Evolutionary conservation across 768 basidiomycete genomes (phyloP).

Genomic region (Amanita brunnescens): DNA sequence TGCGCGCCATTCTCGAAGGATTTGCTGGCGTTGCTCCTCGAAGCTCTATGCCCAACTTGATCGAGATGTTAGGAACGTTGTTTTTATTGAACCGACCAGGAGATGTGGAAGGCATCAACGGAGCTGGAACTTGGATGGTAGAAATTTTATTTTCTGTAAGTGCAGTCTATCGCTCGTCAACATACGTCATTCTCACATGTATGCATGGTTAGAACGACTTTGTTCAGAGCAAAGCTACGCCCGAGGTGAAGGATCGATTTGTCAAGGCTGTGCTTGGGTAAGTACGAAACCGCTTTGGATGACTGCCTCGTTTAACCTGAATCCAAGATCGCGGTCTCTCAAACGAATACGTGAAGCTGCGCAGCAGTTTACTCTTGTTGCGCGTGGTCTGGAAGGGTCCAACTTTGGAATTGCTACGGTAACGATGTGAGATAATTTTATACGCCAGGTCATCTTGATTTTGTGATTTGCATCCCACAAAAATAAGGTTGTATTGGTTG

Average conservation of each 20-base stretch:
- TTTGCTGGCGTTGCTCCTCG: slow-evolving; percentile 82
- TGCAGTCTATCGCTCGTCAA: background rate
- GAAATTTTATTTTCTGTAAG: slow-evolving; percentile 59
- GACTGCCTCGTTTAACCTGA: background rate
- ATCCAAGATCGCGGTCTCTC: slow-evolving; percentile 54
- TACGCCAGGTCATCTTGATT: too few relatives aligned
- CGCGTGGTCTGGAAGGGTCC: slow-evolving; percentile 76
- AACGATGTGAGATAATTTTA: slow-evolving; percentile 31
- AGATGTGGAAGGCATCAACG: slow-evolving; percentile 21
- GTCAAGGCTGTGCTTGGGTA: slow-evolving; percentile 64
- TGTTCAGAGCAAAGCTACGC: slow-evolving; percentile 59
- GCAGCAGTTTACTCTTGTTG: slow-evolving; percentile 80
- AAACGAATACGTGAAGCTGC: slow-evolving; percentile 76
- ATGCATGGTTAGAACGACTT: slow-evolving; percentile 51
- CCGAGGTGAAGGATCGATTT: slow-evolving; percentile 73
- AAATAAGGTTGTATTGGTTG: too few relatives aligned
- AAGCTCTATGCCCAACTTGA: slow-evolving; percentile 74
- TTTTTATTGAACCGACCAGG: slow-evolving; percentile 37
- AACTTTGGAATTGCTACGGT: slow-evolving; percentile 78
- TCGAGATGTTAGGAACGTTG: slow-evolving; percentile 69
- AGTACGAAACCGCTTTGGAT: slow-evolving; percentile 11
- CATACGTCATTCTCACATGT: background rate
- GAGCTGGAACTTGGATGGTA: slow-evolving; percentile 57
- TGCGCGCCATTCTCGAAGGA: slow-evolving; percentile 66
- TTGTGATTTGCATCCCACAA: too few relatives aligned